Evolutionary conservation across 1,284 basidiomycete genomes (phyloP).

Genomic region (Serendipita sp.): DNA sequence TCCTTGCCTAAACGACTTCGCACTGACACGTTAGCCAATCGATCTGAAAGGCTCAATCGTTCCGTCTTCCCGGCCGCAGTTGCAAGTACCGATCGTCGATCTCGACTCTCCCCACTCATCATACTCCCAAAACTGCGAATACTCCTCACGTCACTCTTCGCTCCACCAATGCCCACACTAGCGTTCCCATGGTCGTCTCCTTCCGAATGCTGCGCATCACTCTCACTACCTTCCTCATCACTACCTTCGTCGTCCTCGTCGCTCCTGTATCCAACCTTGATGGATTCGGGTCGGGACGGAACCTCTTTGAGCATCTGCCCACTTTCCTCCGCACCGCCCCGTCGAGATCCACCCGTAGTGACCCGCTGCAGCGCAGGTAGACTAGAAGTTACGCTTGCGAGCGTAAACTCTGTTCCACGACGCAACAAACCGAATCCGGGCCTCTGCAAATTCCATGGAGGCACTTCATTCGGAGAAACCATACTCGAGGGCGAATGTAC

Average conservation of each 20-base stretch:
- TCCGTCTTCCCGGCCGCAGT: conserved; percentile 17
- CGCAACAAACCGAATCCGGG: conserved; percentile 50
- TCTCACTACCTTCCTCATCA: conserved; percentile 11
- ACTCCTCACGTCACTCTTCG: conserved; percentile 41
- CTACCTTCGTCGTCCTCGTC: conserved; percentile 14
- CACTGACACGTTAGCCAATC: conserved; percentile 56
- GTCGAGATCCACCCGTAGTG: conserved; percentile 17
- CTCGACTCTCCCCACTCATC: conserved; percentile 39
- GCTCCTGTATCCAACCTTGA: conserved; percentile 25
- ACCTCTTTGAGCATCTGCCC: conserved; percentile 58
- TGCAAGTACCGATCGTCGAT: conserved; percentile 21
- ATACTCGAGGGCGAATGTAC: conserved; percentile 18
- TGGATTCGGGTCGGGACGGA: conserved; percentile 38
- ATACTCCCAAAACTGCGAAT: conserved; percentile 73
- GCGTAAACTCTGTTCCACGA: conserved; percentile 64
- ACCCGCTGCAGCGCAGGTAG: conserved; percentile 30
- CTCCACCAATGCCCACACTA: conserved; percentile 25
- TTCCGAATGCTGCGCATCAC: conserved; percentile 19
- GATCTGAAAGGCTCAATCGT: conserved; percentile 56
- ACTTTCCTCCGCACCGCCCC: conserved; percentile 31
- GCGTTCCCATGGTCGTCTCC: conserved; percentile 23
- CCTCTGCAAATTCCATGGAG: conserved; percentile 28
- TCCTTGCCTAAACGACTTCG: conserved; percentile 17
- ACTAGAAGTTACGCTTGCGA: conserved; percentile 60
- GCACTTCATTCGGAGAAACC: conserved; percentile 16